Base-by-base conservation (phyloP, 305 asterid genomes). In the Striga hermonthica region DNA sequence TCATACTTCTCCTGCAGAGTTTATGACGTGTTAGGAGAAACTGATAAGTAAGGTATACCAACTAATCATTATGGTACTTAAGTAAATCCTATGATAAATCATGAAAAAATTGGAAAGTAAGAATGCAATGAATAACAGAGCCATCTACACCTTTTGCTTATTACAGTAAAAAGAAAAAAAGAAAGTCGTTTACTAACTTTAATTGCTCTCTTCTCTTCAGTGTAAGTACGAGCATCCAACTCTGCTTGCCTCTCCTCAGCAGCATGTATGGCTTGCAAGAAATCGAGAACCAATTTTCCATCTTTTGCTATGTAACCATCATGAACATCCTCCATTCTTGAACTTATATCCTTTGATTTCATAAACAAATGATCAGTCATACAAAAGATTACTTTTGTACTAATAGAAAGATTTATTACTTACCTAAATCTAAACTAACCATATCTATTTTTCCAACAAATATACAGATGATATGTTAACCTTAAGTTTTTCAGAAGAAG, bases 191-290 rank as follows among this genome's bases (percentile, higher is more conserved):
- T 57, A 39, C 72, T 60, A 49, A 90, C 98, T 95, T 93, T 90
- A 78, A 93, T 76, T 15, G 62, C 76, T 78, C 80, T 85, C 84
- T 71, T 88, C 76, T 90, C 95, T 77, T 81, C 91, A 56, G 76
- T 57, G 72, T 81, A 93, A 58, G 78, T 45, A 54, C 74, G 86
- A 13, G 89, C 81, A 74, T 90, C 99, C 78, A 88, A 70, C 69
- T 83, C 94, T 14, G 89, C 96, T 70, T 90, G 99, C 77, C 95
- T 83, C 71, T 84, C 82, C 80, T 93, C 99, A 67, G 97, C 97
- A 76, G 94, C 95, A 81, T 90, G 99, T 72, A 93, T 82, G 71
- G 97, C 95, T 81, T 93, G 83, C 80, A 93, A 72, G 75, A 93
- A 86, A 81, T 93, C 97, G 73, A 93, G 79, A 78, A 90, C 84